phyloP scores from a whole-genome alignment of 2,329 filamentous ascomycete genomes.

The Verticillium zaregamsianum region DNA sequence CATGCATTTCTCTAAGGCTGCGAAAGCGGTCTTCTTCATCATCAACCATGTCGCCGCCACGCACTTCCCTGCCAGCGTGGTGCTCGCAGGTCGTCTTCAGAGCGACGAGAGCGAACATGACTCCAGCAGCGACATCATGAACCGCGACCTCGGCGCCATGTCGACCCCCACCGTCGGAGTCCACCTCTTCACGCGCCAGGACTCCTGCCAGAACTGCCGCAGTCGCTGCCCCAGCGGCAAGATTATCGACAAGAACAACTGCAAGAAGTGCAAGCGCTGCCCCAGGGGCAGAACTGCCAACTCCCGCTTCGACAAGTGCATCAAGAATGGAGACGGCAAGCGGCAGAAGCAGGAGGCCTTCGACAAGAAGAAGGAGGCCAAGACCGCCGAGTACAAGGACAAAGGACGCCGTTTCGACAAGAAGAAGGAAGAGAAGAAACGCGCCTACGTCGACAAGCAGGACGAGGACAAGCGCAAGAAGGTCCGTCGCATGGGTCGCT shows the following conservation, averaged over 20 bases:
- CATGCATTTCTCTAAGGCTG: background rate
- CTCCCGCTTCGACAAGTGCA: background rate
- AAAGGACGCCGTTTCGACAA: background rate
- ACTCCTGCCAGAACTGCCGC: background rate
- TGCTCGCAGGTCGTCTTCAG: background rate
- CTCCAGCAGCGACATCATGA: background rate
- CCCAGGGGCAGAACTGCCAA: background rate
- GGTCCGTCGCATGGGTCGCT: background rate
- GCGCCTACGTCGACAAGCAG: background rate
- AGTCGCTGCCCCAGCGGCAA: background rate
- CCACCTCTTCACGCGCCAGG: background rate
- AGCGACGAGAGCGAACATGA: background rate
- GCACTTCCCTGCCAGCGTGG: background rate
- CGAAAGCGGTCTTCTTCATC: constrained; percentile 1
- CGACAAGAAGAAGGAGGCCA: background rate
- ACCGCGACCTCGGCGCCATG: background rate
- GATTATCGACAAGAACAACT: background rate
- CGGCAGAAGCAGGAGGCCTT: background rate
- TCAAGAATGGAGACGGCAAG: background rate
- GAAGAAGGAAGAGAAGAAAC: background rate
- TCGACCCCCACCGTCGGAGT: background rate
- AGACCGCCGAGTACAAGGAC: background rate
- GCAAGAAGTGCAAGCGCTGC: background rate
- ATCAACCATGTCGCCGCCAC: background rate
- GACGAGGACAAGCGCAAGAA: constrained; percentile 1